Conservation (phyloP, 2,329 filamentous ascomycete genomes). For the Fusarium sp. region DNA sequence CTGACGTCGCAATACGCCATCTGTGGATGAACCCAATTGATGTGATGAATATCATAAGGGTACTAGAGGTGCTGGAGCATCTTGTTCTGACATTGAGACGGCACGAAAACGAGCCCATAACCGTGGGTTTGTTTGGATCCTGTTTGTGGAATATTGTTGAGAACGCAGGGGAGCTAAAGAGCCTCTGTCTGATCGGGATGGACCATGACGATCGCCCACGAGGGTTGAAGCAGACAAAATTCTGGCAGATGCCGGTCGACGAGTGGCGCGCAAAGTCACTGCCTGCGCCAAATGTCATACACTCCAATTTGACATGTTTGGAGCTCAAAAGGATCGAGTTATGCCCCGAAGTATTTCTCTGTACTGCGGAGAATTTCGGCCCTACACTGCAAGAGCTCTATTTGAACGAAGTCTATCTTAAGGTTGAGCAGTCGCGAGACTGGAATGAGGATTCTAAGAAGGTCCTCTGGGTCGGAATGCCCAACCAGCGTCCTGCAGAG, state of each 20-base stretch:
- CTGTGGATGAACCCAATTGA: constrained; percentile 65
- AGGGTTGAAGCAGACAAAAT: constrained; percentile 53
- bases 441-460: constrained; percentile 50
- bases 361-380: constrained; percentile 51
- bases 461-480: constrained; percentile 59
- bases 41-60: constrained; percentile 59
- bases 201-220: constrained; percentile 54
- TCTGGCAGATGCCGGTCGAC: constrained; percentile 50
- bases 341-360: constrained; percentile 50
- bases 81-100: constrained; percentile 60
- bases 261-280: constrained; percentile 56
- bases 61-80: constrained; percentile 56
- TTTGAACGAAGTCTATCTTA: constrained; percentile 59
- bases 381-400: constrained; percentile 57
- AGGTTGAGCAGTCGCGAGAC: constrained; percentile 52
- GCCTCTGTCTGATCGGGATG: constrained; percentile 60
- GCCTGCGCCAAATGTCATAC: constrained; percentile 51
- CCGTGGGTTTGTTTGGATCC: constrained; percentile 54
- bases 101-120: constrained; percentile 53
- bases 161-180: constrained; percentile 57
- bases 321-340: constrained; percentile 59
- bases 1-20: constrained; percentile 59
- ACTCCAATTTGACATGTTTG: constrained; percentile 55
- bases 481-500: constrained; percentile 53
- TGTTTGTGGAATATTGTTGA: constrained; percentile 63